These are phyloP conservation scores for Fusarium nygamai DNA, from an alignment of 2,329 filamentous ascomycete species.

Conservation along the genomic window DNA sequence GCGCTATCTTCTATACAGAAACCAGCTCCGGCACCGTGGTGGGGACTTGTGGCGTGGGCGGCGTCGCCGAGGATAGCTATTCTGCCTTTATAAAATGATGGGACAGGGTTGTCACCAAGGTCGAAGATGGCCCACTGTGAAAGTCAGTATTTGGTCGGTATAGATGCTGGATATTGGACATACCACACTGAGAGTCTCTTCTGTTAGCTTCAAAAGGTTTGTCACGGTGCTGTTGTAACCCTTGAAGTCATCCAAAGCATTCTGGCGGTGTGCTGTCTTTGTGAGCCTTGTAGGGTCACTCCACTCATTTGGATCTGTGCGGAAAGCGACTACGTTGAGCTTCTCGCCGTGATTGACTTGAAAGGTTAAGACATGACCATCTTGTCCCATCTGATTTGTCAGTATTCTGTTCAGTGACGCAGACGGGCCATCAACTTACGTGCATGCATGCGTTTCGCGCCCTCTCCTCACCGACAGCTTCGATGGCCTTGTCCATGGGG, in stretches of 20 bases:
- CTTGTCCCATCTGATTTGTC: conserved; percentile 51
- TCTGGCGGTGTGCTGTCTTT: conserved; percentile 42
- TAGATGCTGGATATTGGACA: not conserved
- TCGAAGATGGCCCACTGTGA: conserved; percentile 59
- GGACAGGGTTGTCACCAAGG: conserved; percentile 54
- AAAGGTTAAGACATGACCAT: conserved; percentile 67
- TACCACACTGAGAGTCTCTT: conserved; percentile 41
- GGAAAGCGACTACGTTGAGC: conserved; percentile 64
- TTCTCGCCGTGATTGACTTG: conserved; percentile 64
- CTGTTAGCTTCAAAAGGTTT: conserved; percentile 44
- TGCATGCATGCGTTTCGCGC: conserved; percentile 45
- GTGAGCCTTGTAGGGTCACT: conserved; percentile 26
- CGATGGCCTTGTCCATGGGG: conserved; percentile 62
- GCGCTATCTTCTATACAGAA: conserved; percentile 64
- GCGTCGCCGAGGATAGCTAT: conserved; percentile 68
- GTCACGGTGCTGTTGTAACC: conserved; percentile 47
- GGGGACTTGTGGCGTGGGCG: conserved; percentile 70
- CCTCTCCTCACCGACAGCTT: conserved; percentile 55
- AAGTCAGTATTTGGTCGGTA: not conserved
- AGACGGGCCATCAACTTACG: conserved; percentile 8
- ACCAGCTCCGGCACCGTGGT: conserved; percentile 67
- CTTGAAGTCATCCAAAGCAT: conserved; percentile 50
- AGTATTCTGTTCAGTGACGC: not conserved
- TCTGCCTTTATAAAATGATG: conserved; percentile 53
- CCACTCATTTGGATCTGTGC: conserved; percentile 48